A percentile compares a stretch with the other conserved stretches of the same genome.
Evolutionary conservation across 176 grass and related monocot species (phyloP).

Genomic region (Ampelocalamus luodianensis): DNA sequence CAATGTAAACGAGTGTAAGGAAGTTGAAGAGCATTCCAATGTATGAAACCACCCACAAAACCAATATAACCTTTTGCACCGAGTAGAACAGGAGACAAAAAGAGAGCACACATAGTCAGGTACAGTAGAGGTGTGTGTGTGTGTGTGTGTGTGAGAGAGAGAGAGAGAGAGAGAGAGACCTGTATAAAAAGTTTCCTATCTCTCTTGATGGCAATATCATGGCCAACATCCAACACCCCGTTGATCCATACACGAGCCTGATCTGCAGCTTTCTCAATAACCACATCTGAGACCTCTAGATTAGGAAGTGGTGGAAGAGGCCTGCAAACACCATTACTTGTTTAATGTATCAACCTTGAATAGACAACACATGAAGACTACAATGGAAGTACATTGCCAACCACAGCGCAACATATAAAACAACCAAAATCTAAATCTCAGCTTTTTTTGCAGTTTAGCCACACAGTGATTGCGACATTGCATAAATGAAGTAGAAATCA

Average conservation of each 20-base stretch:
- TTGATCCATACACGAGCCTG: slow-evolving; percentile 71
- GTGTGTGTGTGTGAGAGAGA: neutral
- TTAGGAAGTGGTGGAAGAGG: slow-evolving; percentile 93
- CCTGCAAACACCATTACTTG: slow-evolving; percentile 46
- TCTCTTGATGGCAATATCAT: slow-evolving; percentile 87
- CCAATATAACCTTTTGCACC: slow-evolving; percentile 62
- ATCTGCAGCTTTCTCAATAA: slow-evolving; percentile 66
- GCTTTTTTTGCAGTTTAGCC: neutral
- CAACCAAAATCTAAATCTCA: neutral
- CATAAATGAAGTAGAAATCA: slow-evolving; percentile 6
- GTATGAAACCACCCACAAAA: slow-evolving; percentile 75
- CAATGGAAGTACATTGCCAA: neutral
- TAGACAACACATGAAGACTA: neutral
- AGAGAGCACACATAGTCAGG: slow-evolving; percentile 20
- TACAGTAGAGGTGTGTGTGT: neutral
- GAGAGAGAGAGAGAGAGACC: slow-evolving; percentile 38
- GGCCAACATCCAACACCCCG: slow-evolving; percentile 64
- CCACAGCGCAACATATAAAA: neutral
- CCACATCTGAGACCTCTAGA: slow-evolving; percentile 80
- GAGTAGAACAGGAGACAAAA: slow-evolving; percentile 23
- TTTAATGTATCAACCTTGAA: neutral
- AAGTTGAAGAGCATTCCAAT: slow-evolving; percentile 91
- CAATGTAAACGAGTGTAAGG: slow-evolving; percentile 87
- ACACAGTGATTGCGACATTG: neutral
- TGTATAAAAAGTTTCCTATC: slow-evolving; percentile 75